Evolutionary conservation across 805 yeast genomes (phyloP), one percentile per base, ranked within the genome.

Genomic region (Metschnikowia vanudenii): DNA sequence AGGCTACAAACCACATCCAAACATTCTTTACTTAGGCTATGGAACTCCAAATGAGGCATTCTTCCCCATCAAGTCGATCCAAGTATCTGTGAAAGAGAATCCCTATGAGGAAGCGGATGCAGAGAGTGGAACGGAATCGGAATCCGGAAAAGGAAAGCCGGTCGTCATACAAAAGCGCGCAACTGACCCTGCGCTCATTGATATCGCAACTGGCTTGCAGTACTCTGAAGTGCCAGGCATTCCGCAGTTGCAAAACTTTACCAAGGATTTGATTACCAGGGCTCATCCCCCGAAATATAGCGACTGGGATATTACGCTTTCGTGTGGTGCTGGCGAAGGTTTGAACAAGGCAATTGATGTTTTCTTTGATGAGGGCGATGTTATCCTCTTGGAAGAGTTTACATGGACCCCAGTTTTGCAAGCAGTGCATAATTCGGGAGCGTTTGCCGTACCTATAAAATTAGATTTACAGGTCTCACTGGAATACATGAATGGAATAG

Each of bases 41-140:
- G 88, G 88, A n/a, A 68, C 74, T 57, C 89, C 89, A 14, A 76
- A 81, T 58, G 70, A 73, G 38, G 80, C 78, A 8, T 75, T 82
- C 53, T 84, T 82, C 61, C 88, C 89, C 1, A 60, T 82, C 39
- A 75, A 75, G 17, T 64, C 77, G 4, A 71, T 82, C 30, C 71
- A 71, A 22, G 67, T 80, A 24, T 65, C 72, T 41, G 62, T 82
- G 20, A 68, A 73, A 13, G 72, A 71, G n/a, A n/a, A n/a, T n/a
- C n/a, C n/a, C n/a, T 80, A 79, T 58, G 54, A 54, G 68, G 49
- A 54, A 14, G 40, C 13, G 22, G 6, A 11, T 8, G 13, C 16
- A 11, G 29, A 37, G n/a, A n/a, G 11, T 32, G n/a, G n/a, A n/a
- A n/a, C n/a, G n/a, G 35, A 3, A 14, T 5, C 35, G 11, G 13